Conservation (phyloP, 1,284 basidiomycete genomes). For the Inonotus hispidus region DNA sequence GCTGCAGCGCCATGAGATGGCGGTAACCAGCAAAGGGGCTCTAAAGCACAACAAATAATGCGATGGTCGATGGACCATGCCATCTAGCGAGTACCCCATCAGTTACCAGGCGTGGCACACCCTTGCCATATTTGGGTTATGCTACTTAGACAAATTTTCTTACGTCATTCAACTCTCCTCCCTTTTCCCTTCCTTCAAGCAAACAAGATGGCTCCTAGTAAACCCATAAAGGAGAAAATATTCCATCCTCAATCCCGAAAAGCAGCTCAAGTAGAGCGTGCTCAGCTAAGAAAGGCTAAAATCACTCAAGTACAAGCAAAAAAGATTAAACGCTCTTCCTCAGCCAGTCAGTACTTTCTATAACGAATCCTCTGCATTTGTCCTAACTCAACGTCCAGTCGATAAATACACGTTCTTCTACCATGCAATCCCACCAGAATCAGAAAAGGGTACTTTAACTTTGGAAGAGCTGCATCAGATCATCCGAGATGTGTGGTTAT, state of each 20-base stretch:
- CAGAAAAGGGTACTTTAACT: slow-evolving; percentile 49
- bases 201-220: slow-evolving; percentile 15
- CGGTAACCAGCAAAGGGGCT: background rate
- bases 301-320: slow-evolving; percentile 52
- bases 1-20: background rate
- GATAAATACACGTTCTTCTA: slow-evolving; percentile 80
- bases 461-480: slow-evolving; percentile 67
- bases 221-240: slow-evolving; percentile 63
- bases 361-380: background rate
- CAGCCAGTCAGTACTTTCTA: slow-evolving; percentile 39
- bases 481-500: slow-evolving; percentile 67
- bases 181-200: background rate
- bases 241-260: slow-evolving; percentile 79
- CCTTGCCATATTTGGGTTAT: background rate
- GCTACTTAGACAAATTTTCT: too few species aligned
- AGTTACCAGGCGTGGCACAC: background rate
- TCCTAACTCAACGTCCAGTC: slow-evolving; percentile 34
- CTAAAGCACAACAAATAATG: too few species aligned
- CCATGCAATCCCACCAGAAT: slow-evolving; percentile 60
- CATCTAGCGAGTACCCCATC: background rate
- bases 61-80: too few species aligned
- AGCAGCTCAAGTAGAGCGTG: slow-evolving; percentile 73
- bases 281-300: slow-evolving; percentile 68
- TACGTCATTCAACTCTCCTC: background rate
- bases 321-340: slow-evolving; percentile 49